A percentile compares a stretch with the other conserved stretches of the same genome.
Conservation (phyloP, 371 early-diverging fungal species). For the Fennellomyces sp. region DNA sequence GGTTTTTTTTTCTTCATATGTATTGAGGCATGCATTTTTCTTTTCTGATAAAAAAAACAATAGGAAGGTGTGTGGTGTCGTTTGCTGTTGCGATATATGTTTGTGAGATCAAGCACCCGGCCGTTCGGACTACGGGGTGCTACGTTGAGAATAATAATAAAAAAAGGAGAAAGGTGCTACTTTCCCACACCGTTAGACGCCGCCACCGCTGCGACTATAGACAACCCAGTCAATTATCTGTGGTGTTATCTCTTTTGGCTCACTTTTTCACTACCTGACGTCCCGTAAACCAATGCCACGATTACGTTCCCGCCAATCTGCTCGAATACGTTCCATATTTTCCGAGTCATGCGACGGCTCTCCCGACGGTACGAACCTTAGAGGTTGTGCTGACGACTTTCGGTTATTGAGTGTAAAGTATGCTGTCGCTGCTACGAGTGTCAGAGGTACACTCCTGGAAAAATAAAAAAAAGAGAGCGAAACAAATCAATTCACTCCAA, state of each 20-base stretch:
- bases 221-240: background rate
- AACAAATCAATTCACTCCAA: no score
- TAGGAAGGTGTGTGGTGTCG: no score
- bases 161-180: background rate
- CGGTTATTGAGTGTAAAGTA: constrained; percentile 1
- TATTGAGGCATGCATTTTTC: no score
- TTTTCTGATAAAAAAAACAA: no score
- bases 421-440: constrained; percentile 3
- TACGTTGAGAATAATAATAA: background rate
- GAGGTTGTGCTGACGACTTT: constrained; percentile 23
- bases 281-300: constrained; percentile 46
- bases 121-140: no score
- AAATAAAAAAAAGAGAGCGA: background rate
- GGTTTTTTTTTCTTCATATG: background rate
- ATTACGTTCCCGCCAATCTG: constrained; percentile 43
- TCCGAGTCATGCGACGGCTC: constrained; percentile 36
- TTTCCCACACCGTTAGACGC: constrained; percentile 22
- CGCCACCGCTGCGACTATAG: constrained; percentile 42
- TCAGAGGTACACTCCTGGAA: constrained; percentile 2
- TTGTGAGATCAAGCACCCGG: no score
- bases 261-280: constrained; percentile 32
- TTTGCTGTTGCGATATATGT: no score
- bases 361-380: constrained; percentile 36
- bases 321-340: constrained; percentile 38
- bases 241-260: background rate